A percentile compares a stretch with the other conserved stretches of the same genome.
Conservation (phyloP, 805 yeast genomes). For the Ogataea degrootiae region DNA sequence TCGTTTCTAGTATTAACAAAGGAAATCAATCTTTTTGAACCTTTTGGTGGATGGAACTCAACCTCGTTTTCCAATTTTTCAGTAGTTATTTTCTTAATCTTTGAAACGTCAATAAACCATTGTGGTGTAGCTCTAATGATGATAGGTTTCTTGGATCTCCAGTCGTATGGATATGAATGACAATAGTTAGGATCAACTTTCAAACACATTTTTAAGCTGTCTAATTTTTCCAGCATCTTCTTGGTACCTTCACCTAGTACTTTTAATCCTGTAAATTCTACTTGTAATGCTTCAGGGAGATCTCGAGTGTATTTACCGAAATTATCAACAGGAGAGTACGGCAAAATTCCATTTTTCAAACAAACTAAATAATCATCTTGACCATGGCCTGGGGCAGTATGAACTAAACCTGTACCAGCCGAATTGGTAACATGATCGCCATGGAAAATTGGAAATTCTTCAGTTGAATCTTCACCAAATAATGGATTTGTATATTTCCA, state of each 20-base stretch:
- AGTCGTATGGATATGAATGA: slow-evolving; percentile 94
- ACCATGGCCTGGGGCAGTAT: slow-evolving; percentile 98
- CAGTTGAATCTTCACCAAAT: slow-evolving; percentile 18
- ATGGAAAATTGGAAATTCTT: slow-evolving; percentile 55
- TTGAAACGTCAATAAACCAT: slow-evolving; percentile 88
- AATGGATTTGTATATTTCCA: slow-evolving; percentile 55
- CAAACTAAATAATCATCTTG: slow-evolving; percentile 84
- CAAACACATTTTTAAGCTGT: slow-evolving; percentile 40
- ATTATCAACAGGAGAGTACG: slow-evolving; percentile 76
- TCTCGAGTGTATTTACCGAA: slow-evolving; percentile 60
- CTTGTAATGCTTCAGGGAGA: slow-evolving; percentile 38
- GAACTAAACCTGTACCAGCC: slow-evolving; percentile 95
- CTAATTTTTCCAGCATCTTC: slow-evolving; percentile 40
- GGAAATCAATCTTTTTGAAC: slow-evolving; percentile 63
- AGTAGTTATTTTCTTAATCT: slow-evolving; percentile 60
- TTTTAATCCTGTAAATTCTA: slow-evolving; percentile 45
- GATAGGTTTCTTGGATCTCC: slow-evolving; percentile 96
- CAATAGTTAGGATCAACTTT: slow-evolving; percentile 44
- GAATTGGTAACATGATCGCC: slow-evolving; percentile 77
- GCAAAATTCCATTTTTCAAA: slow-evolving; percentile 45
- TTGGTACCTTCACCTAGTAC: slow-evolving; percentile 60
- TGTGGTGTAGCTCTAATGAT: slow-evolving; percentile 93
- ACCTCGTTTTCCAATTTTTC: slow-evolving; percentile 53
- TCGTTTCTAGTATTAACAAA: slow-evolving; percentile 78
- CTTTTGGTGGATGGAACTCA: slow-evolving; percentile 67